Base-by-base conservation (phyloP, 805 yeast species). In the Candida saitoana region DNA sequence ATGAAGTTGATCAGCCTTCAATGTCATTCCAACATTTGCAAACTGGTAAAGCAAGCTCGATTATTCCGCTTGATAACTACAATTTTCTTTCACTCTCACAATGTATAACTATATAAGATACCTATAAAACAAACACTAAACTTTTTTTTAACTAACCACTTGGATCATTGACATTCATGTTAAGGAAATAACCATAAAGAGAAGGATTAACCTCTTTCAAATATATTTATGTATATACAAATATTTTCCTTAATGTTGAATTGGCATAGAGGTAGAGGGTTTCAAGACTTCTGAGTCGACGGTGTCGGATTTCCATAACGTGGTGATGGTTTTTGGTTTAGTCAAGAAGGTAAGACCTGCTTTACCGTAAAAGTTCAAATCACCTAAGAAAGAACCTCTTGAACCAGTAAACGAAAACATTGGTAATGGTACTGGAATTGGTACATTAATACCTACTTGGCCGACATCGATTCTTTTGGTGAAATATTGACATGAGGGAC, bases 341-440 rank as follows among this genome's bases (percentile, higher is more conserved):
- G 90, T 83, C 65, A 82, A 70, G 65, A 83, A 83, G 41, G 80
- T 71, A 37, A 84, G 58, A 22, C 90, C 89, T n/a, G 84, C 74
- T 67, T 82, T 80, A 45, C 90, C 90, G 63, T 83, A 83, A 61
- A 83, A 83, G 69, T 84, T 84, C 71, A 84, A 74, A 57, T 84
- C 89, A 27, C 90, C 90, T 50, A 82, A 70, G 76, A 84, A 82
- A 5, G 87, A 80, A 30, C 79, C 84, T 65, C 81, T 81, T 61
- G 77, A 78, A 19, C 90, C 90, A 9, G 90, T 84, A 68, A 83
- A 83, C 3, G 87, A 80, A 63, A 83, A 83, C 86, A 84, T 80
- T 45, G 90, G 89, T 59, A 84, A 67, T 38, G 90, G 90, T 15
- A 83, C 90, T 4, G 90, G 90, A 47, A 83, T 84, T 12, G 90